Evolutionary conservation across 2,329 filamentous ascomycete species (phyloP), one percentile per base, ranked within the genome.

Genomic region (Trichoderma atroviride): DNA sequence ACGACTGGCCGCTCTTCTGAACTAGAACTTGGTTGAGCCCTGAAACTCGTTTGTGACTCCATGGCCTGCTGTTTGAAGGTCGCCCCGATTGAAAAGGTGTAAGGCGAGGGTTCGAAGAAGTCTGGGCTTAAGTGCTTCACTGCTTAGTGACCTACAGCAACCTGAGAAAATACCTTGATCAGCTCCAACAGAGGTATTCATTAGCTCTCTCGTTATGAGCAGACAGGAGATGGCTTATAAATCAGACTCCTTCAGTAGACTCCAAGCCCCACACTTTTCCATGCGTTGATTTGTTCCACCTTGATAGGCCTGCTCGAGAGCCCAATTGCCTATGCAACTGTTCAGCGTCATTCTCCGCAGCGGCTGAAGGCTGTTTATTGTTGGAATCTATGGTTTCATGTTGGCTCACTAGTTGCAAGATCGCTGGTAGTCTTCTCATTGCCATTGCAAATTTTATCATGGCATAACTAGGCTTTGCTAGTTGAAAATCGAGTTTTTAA

Each of bases 1-100:
- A 64, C 11, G 50, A 56, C 61, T 64, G 61, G 61, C 61, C 61
- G 61, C 50, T 31, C 50, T 24, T 64, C 52, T 56, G 29, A 16
- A 16, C 10, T 37, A 11, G 14, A 40, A 43, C 0, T 31, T 56
- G 33, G 61, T 24, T 64, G 61, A 13, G 35, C 19, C 50, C 50
- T 43, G 24, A 33, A 40, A 43, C 35, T 24, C 50, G 19, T 29
- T 19, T 56, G 33, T 43, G 35, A 31, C 33, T 64, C 61, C 61
- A 64, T 64, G 24, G 22, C 16, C 16, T 50, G 58, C 40, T 50
- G 40, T 29, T 61, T 19, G 13, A 61, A 14, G 9, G 24, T 33
- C 37, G 27, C 27, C 10, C 33, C 24, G 22, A 43, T 63, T 43
- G 11, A 56, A 43, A 55, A 24, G 52, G 33, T 24, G 10, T 22